These are phyloP conservation scores for Pseudonitzschia multiseries DNA, from an alignment of 108 stramenopile species.

Conservation along the genomic window DNA sequence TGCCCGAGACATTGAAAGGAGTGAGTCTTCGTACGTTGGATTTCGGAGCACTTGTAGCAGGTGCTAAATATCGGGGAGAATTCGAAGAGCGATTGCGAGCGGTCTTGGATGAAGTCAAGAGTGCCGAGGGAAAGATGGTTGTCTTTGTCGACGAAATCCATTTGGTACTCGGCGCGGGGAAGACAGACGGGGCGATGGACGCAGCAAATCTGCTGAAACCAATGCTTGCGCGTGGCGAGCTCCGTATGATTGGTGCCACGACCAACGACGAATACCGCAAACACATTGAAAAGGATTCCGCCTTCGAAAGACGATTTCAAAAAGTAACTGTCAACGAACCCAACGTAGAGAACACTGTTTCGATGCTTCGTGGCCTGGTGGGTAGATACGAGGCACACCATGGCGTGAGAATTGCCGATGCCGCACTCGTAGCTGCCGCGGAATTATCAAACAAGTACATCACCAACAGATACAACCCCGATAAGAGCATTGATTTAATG, in stretches of 20 bases:
- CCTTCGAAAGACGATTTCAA: conserved; percentile 97
- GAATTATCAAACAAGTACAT: conserved; percentile 94
- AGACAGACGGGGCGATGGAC: conserved; percentile 93
- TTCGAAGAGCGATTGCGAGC: conserved; percentile 97
- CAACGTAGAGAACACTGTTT: conserved; percentile 90
- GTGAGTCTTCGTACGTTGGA: conserved; percentile 86
- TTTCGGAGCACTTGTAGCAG: conserved; percentile 96
- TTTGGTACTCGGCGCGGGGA: conserved; percentile 94
- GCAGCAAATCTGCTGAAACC: conserved; percentile 98
- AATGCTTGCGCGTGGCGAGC: conserved; percentile 94
- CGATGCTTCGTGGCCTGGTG: conserved; percentile 93
- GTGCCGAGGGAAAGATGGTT: conserved; percentile 82
- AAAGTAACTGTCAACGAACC: conserved; percentile 91
- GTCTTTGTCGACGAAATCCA: conserved; percentile 99
- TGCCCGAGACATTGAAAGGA: conserved; percentile 91
- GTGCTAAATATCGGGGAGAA: conserved; percentile 97
- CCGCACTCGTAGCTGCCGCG: conserved; percentile 92
- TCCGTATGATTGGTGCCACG: conserved; percentile 97
- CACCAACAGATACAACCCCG: conserved; percentile 90
- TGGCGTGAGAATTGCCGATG: conserved; percentile 89
- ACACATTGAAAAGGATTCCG: conserved; percentile 95
- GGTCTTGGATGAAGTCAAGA: conserved; percentile 92
- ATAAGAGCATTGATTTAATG: conserved; percentile 94
- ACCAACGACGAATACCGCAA: conserved; percentile 94
- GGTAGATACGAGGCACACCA: conserved; percentile 95